Evolutionary conservation across 345 rosid genomes (phyloP), one percentile per base, ranked within the genome.

Genomic region (Gossypium ekmanianum): DNA sequence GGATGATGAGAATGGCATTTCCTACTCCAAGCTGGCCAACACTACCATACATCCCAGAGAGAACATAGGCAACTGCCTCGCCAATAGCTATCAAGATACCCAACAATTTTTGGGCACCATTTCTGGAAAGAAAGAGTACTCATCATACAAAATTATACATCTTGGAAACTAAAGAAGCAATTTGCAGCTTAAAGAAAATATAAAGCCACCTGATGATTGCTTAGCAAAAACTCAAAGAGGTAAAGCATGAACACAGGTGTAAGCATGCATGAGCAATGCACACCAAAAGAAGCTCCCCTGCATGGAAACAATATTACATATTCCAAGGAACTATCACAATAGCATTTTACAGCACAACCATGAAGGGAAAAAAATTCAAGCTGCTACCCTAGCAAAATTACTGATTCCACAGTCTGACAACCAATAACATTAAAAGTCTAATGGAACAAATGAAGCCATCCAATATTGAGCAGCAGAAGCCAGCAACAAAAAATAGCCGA

Each of bases 71-170:
- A 74, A 88, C 87, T 44, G 88, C 89, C 51, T 89, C 88, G 57
- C 91, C 94, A 50, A 89, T 72, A n/a, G 94, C 94, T 59, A 88
- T 86, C 81, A 89, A 76, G 72, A 89, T 86, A 54, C 91, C 91
- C 77, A 89, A 83, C 77, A 89, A 79, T 82, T 89, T 88, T 74
- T 89, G 90, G 13, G 94, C 90, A 26, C 88, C 91, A 79, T 86
- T 88, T 69, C 88, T 83, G 81, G 48, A 76, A 68, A 80, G 26
- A 66, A 22, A 56, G 18, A 39, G 14, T 11, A n/a, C n/a, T n/a
- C 73, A 58, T 43, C 52, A 74, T 45, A 24, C 20, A 50, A 8
- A 51, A 50, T 14, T 26, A 68, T 68, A 68, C 24, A 68, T 16
- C 7, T 9, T 68, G 43, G 44, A 68, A 17, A 27, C 22, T 55